A percentile compares a stretch with the other conserved stretches of the same genome.
Evolutionary conservation across 169 alveolate genomes (phyloP).

Genomic region (Plasmodium ovale): DNA sequence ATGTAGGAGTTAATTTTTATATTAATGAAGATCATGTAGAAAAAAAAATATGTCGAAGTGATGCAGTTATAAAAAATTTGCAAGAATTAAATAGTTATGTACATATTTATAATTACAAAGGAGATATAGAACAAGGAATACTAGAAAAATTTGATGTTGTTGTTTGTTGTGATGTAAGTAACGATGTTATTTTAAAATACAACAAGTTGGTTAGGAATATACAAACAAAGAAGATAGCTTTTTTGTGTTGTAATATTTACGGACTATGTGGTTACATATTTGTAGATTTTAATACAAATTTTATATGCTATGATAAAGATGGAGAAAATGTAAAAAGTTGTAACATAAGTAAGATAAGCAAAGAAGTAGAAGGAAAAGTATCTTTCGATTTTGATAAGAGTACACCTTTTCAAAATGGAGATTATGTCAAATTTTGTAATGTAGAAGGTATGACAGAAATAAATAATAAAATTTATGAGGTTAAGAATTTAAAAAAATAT

Average conservation of each 20-base stretch:
- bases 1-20: constrained; percentile 96
- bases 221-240: constrained; percentile 85
- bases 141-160: constrained; percentile 86
- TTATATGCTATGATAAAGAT: constrained; percentile 88
- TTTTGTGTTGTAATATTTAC: constrained; percentile 86
- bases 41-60: constrained; percentile 90
- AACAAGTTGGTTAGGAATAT: constrained; percentile 82
- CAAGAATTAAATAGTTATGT: constrained; percentile 72
- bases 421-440: constrained; percentile 95
- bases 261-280: constrained; percentile 97
- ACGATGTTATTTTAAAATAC: constrained; percentile 75
- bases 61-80: constrained; percentile 93
- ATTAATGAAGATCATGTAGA: constrained; percentile 92
- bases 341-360: constrained; percentile 87
- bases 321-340: constrained; percentile 92
- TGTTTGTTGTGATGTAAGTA: constrained; percentile 85
- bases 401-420: constrained; percentile 94
- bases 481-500: constrained; percentile 90
- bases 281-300: constrained; percentile 95
- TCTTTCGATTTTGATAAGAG: constrained; percentile 54
- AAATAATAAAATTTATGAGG: constrained; percentile 92
- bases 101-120: constrained; percentile 71
- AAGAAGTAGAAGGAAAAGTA: constrained; percentile 65
- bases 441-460: constrained; percentile 97
- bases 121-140: constrained; percentile 71